phyloP scores from a whole-genome alignment of 2,329 filamentous ascomycete species.

The Colletotrichum kahawae region DNA sequence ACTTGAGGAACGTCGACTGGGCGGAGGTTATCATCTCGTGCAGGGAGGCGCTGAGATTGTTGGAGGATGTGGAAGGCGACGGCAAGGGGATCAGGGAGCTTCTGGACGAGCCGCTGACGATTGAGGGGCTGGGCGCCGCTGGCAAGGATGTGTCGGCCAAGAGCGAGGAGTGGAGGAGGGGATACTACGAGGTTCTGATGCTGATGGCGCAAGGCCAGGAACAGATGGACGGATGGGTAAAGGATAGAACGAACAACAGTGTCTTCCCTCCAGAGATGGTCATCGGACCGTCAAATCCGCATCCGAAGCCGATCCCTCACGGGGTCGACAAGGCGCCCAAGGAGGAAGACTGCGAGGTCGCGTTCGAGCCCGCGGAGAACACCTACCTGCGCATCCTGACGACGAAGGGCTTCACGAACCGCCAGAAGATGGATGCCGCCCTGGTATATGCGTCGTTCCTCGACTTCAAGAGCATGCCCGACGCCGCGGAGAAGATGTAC shows the following conservation, averaged over 20 bases:
- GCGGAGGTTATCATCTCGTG: slow-evolving; percentile 66
- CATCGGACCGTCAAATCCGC: slow-evolving; percentile 82
- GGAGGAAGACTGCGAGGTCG: slow-evolving; percentile 76
- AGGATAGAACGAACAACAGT: slow-evolving; percentile 68
- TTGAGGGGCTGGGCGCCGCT: slow-evolving; percentile 58
- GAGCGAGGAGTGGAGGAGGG: slow-evolving; percentile 82
- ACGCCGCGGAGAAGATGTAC: slow-evolving; percentile 75
- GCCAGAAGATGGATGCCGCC: slow-evolving; percentile 81
- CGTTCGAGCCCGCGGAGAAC: slow-evolving; percentile 73
- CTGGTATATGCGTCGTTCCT: slow-evolving; percentile 86
- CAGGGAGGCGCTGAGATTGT: slow-evolving; percentile 62
- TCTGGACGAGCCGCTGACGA: slow-evolving; percentile 54
- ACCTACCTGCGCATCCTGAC: slow-evolving; percentile 85
- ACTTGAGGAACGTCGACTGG: slow-evolving; percentile 67
- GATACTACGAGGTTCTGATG: slow-evolving; percentile 86
- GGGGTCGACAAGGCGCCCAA: slow-evolving; percentile 67
- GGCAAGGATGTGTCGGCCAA: slow-evolving; percentile 75
- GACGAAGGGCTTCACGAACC: slow-evolving; percentile 77
- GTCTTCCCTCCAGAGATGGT: slow-evolving; percentile 77
- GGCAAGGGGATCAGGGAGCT: slow-evolving; percentile 68
- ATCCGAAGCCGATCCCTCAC: slow-evolving; percentile 73
- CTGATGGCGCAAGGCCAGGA: slow-evolving; percentile 77
- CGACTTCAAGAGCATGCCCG: slow-evolving; percentile 72
- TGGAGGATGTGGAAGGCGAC: slow-evolving; percentile 74
- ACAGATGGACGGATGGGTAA: slow-evolving; percentile 79